Conservation (phyloP, 140 eudicot species). For the Ambrosia hybrid region DNA sequence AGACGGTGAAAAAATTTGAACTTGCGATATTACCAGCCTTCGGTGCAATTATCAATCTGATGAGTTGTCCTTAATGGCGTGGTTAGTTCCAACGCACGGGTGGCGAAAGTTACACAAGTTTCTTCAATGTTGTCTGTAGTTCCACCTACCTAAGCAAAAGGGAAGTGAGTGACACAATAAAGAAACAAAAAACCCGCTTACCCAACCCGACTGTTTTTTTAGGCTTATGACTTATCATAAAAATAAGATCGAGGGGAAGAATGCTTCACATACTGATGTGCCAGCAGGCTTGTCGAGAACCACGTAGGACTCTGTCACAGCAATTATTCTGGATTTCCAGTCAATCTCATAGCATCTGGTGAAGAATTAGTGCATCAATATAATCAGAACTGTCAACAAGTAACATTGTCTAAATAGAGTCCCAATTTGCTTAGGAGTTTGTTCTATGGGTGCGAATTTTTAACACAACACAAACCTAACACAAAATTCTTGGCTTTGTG, state of each 20-base stretch:
- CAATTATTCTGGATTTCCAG: constrained; percentile 85
- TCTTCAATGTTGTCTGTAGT: constrained; percentile 94
- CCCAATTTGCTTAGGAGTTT: too few species aligned
- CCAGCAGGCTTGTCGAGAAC: constrained; percentile 96
- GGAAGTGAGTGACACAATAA: neutral
- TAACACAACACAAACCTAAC: too few species aligned
- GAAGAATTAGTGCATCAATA: constrained; percentile 2
- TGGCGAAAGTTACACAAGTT: constrained; percentile 81
- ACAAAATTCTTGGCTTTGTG: too few species aligned
- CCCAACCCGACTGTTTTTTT: neutral
- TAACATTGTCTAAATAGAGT: too few species aligned
- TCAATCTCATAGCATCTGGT: constrained; percentile 91
- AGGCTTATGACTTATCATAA: neutral
- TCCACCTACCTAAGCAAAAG: constrained; percentile 80
- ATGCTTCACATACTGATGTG: constrained; percentile 65
- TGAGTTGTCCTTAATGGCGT: constrained; percentile 79
- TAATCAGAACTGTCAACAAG: too few species aligned
- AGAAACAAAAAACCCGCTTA: neutral
- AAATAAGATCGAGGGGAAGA: constrained; percentile 17
- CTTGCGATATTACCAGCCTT: constrained; percentile 71
- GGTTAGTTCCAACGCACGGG: constrained; percentile 83
- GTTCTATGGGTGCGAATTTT: too few species aligned
- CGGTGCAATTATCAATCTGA: constrained; percentile 98
- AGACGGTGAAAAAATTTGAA: constrained; percentile 12
- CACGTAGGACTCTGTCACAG: constrained; percentile 83